Percentiles rank a stretch among this genome's conserved stretches.
These are phyloP conservation scores for Babesia microti DNA, from an alignment of 169 alveolate species.

Conservation along the genomic window DNA sequence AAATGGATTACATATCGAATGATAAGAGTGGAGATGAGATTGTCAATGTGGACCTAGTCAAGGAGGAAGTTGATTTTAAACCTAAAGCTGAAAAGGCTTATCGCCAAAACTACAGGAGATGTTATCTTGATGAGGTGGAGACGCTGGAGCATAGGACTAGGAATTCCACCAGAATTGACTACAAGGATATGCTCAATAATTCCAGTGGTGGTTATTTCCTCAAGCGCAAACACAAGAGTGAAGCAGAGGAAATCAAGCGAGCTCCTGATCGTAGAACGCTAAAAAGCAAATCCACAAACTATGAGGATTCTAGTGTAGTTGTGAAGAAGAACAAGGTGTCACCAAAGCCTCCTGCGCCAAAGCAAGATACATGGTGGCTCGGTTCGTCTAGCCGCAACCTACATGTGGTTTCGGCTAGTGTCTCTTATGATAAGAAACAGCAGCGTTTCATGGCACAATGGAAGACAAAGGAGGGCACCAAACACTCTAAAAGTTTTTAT, in stretches of 20 bases:
- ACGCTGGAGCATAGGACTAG: not conserved
- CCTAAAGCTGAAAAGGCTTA: not conserved
- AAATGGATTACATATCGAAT: not conserved
- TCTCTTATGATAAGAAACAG: conserved; percentile 54
- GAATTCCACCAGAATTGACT: not conserved
- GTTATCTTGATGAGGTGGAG: not conserved
- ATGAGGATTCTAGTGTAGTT: not conserved
- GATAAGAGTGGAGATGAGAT: not conserved
- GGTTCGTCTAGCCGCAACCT: conserved; percentile 2
- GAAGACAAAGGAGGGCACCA: conserved; percentile 62
- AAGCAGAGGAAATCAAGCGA: conserved; percentile 1
- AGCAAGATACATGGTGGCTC: not conserved
- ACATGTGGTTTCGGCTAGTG: conserved; percentile 57
- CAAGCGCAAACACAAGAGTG: conserved; percentile 3
- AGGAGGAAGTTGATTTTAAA: not conserved
- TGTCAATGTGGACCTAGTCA: not conserved
- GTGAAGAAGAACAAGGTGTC: not conserved
- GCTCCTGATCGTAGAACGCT: not conserved
- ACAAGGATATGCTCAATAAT: not conserved
- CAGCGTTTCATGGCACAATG: conserved; percentile 65
- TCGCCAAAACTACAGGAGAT: not conserved
- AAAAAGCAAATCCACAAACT: not conserved
- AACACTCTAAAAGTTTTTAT: conserved; percentile 57
- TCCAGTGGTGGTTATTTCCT: too few relatives aligned
- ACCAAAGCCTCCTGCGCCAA: conserved; percentile 2